Percentiles rank a stretch among this genome's conserved stretches.
Evolutionary conservation across 2,329 filamentous ascomycete species (phyloP).

Genomic region (Phaeosphaeriaceae sp.): DNA sequence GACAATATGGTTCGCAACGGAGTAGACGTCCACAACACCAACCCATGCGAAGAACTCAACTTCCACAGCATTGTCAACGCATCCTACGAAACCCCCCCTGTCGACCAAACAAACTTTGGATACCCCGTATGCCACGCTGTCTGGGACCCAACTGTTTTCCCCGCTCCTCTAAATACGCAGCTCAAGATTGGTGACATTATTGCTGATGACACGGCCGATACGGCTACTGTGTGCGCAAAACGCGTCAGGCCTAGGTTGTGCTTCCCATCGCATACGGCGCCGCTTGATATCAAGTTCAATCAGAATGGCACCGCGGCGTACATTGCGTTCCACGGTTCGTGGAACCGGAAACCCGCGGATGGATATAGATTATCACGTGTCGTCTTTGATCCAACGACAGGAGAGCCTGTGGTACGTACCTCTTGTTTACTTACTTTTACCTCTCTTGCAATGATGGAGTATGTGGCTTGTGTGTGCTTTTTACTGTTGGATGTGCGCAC

Average conservation of each 20-base stretch:
- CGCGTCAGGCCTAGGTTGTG: constrained; percentile 43
- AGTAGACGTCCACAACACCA: constrained; percentile 66
- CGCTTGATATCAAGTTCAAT: constrained; percentile 69
- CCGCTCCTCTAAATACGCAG: constrained; percentile 41
- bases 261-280: constrained; percentile 63
- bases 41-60: constrained; percentile 67
- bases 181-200: constrained; percentile 54
- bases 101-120: constrained; percentile 62
- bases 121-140: constrained; percentile 72
- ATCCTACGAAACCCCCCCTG: constrained; percentile 38
- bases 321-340: constrained; percentile 73
- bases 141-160: constrained; percentile 64
- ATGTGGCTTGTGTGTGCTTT: too few species aligned
- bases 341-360: constrained; percentile 38
- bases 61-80: constrained; percentile 59
- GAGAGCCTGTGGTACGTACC: constrained; percentile 14
- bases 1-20: constrained; percentile 64
- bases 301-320: constrained; percentile 62
- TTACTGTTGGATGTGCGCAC: background rate
- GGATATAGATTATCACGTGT: constrained; percentile 27
- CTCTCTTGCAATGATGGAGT: background rate
- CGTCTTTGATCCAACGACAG: constrained; percentile 28
- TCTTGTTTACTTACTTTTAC: background rate
- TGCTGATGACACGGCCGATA: constrained; percentile 46
- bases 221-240: constrained; percentile 45